Base-by-base conservation (phyloP, 805 yeast species). In the Vanderwaltozyma yarrowii region DNA sequence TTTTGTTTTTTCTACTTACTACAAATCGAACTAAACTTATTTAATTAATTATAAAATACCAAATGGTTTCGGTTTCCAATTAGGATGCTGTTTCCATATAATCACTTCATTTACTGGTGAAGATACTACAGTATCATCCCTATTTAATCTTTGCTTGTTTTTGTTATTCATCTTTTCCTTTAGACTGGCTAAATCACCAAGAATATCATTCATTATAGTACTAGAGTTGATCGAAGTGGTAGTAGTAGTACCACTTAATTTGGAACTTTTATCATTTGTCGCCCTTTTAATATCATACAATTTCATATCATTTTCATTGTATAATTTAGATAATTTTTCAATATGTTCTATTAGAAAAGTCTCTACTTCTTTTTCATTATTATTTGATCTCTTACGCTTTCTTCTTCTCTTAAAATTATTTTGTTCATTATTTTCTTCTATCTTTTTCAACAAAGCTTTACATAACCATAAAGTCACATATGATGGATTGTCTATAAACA, bases 31-130 rank as follows among this genome's bases (percentile, higher is more conserved):
- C n/a, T n/a, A n/a, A n/a, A n/a, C n/a, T n/a, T n/a, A n/a, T n/a
- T n/a, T n/a, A n/a, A n/a, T n/a, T n/a, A n/a, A 21, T 33, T 54
- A 63, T 39, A 61, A 21, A 20, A 54, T 49, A 5, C 83, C 83
- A 56, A 76, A 75, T 1, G 82, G 79, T 39, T 57, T 66, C 0
- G 79, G 73, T 17, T 51, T 50, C 80, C 81, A 77, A 26, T 63
- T 45, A 0, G 14, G 17, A 12, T 28, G 23, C 5, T 17, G 16
- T 25, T 34, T 30, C 46, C 50, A 45, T 3, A 31, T 16, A 6
- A 20, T 16, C 20, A 12, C 21, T 17, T 16, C 21, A 17, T n/a
- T 12, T 9, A 13, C 32, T 4, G 21, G 17, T 16, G 14, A 10
- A 12, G 19, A 15, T 15, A 12, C 3, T 1, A 4, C 15, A 16